Conservation (phyloP, 345 rosid species). For the Triadica sebifera region DNA sequence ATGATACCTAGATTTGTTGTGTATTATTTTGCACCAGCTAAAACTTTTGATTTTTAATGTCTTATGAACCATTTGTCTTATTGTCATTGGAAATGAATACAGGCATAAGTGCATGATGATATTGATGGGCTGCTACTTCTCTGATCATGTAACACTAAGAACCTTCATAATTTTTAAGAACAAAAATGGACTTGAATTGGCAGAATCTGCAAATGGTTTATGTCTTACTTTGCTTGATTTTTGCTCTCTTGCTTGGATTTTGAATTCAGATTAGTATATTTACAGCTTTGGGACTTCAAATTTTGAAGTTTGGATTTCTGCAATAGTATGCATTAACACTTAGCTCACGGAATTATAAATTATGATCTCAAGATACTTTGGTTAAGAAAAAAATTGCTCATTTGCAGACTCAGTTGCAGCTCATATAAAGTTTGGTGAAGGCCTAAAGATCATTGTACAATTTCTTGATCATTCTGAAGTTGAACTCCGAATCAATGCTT, state of each 20-base stretch:
- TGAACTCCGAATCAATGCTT: constrained; percentile 35
- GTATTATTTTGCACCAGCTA: no score
- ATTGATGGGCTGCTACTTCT: no score
- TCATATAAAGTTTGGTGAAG: constrained; percentile 33
- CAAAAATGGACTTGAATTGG: no score
- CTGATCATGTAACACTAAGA: no score
- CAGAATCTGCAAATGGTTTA: not conserved
- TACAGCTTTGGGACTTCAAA: not conserved
- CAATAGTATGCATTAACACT: not conserved
- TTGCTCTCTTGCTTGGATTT: constrained; percentile 10
- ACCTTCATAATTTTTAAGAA: no score
- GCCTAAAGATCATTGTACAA: constrained; percentile 27
- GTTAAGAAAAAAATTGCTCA: not conserved
- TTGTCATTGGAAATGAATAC: no score
- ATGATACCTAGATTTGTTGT: no score
- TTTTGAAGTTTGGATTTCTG: not conserved
- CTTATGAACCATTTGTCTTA: no score
- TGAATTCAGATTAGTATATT: not conserved
- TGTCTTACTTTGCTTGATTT: not conserved
- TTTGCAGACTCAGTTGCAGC: constrained; percentile 35
- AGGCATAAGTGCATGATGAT: no score
- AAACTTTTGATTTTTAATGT: no score
- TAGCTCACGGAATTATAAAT: not conserved
- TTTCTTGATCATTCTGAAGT: constrained; percentile 36
- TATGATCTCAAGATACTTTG: not conserved